Evolutionary conservation across 306 rosid species (phyloP), one percentile per base, ranked within the genome.

Genomic region (Rosa chinensis): DNA sequence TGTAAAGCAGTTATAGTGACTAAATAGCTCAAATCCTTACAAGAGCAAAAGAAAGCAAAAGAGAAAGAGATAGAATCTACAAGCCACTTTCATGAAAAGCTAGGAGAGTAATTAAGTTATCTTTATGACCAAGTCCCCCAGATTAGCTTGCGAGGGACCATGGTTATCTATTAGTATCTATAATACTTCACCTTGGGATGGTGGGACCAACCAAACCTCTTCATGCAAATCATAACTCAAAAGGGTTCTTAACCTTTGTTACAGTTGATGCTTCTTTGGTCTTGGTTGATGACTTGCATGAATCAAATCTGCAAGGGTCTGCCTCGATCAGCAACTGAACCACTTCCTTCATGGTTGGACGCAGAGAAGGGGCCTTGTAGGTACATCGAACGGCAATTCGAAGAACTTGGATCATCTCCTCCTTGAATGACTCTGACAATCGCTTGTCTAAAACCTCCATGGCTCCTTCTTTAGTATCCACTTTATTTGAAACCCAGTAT

Each of bases 341-440:
- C 43, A 91, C 98, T 79, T 96, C 98, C 76, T 91, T 96, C 98
- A 96, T 96, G 84, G 93, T 89, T 64, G 99, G 99, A 44, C 99
- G 83, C 72, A 80, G 90, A 37, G 93, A 74, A 50, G 98, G 97
- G 73, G 89, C 82, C 86, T 96, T 93, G 86, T 88, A 91, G 76
- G 98, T 96, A 79, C 98, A 93, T 0, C 97, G 87, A 44, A 96
- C 90, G 5, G 99, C 99, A 56, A 96, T 82, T 35, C 93, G 74
- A 8, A 96, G 87, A 45, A 88, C 94, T 52, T 88, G 84, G 75
- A 93, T 86, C 88, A 96, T 93, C 62, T 91, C 94, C 50, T 91
- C 98, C 63, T 79, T 77, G 85, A 80, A 89, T 43, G 89, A 84
- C 20, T 77, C 82, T 4, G 87, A 85, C 40, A 90, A 40, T 55